Percentiles rank a stretch among this genome's conserved stretches.
phyloP scores from a whole-genome alignment of 495 filamentous ascomycete genomes.

The Xylaria grammica region DNA sequence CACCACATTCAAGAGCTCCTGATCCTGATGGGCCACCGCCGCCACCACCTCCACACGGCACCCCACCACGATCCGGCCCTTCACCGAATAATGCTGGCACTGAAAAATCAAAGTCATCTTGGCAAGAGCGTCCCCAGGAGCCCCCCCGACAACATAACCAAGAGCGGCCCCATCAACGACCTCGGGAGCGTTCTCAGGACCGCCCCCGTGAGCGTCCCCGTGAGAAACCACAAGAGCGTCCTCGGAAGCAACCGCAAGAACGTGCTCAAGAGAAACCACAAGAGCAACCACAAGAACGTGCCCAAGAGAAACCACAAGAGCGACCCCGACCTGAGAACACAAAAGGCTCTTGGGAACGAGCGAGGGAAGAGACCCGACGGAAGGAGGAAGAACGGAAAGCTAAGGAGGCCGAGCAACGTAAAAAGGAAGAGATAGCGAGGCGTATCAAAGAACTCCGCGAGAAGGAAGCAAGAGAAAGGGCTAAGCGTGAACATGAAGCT shows the following conservation, averaged over 20 bases:
- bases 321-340: conserved; percentile 26
- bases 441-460: conserved; percentile 61
- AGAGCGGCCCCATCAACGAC: not conserved
- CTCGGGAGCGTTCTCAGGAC: not conserved
- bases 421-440: conserved; percentile 56
- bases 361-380: conserved; percentile 68
- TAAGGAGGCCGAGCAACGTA: conserved; percentile 53
- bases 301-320: conserved; percentile 4
- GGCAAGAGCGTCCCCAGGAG: conserved; percentile 47
- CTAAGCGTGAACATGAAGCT: conserved; percentile 57
- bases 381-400: conserved; percentile 66
- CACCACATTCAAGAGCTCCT: conserved; percentile 31
- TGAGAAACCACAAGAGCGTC: conserved; percentile 21
- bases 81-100: conserved; percentile 34
- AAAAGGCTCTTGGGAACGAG: conserved; percentile 70
- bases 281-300: not conserved
- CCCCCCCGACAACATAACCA: conserved; percentile 16
- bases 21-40: conserved; percentile 42
- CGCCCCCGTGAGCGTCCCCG: conserved; percentile 22
- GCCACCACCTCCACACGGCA: conserved; percentile 43
- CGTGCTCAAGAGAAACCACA: conserved; percentile 21
- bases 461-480: conserved; percentile 65
- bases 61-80: conserved; percentile 41
- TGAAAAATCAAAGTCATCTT: conserved; percentile 45
- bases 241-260: conserved; percentile 16